A percentile compares a stretch with the other conserved stretches of the same genome.
phyloP scores from a whole-genome alignment of 2,329 filamentous ascomycete genomes.

The Berkeleyomyces basicola region DNA sequence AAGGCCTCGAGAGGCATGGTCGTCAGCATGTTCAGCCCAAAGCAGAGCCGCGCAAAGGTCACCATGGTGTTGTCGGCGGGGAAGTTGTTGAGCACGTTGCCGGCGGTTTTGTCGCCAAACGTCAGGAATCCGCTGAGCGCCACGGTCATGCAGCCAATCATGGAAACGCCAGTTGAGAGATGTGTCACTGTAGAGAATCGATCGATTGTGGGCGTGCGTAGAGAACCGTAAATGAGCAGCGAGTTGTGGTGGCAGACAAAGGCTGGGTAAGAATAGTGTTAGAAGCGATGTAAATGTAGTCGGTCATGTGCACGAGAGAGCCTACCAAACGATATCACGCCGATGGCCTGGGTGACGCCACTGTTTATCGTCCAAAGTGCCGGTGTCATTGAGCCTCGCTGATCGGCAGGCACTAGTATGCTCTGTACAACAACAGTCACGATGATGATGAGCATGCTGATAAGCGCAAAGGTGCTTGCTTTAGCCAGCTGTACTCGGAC shows the following conservation, averaged over 20 bases:
- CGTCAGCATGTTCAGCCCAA: constrained; percentile 97
- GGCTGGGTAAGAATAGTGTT: constrained; percentile 22
- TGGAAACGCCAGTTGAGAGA: constrained; percentile 77
- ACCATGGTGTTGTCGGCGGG: constrained; percentile 80
- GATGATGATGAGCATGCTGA: constrained; percentile 87
- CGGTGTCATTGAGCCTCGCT: constrained; percentile 53
- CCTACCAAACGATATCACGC: constrained; percentile 91
- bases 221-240: constrained; percentile 88
- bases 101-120: constrained; percentile 79
- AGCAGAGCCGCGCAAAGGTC: constrained; percentile 85
- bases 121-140: constrained; percentile 79
- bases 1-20: constrained; percentile 93
- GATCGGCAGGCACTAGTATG: constrained; percentile 51
- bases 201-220: constrained; percentile 87
- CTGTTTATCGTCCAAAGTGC: constrained; percentile 62
- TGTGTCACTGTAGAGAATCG: constrained; percentile 88
- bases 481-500: constrained; percentile 56
- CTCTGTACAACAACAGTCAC: constrained; percentile 77
- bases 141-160: constrained; percentile 81
- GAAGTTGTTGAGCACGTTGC: constrained; percentile 98
- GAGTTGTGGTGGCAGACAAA: constrained; percentile 83
- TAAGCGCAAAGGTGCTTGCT: constrained; percentile 79
- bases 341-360: constrained; percentile 88
- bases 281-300: not conserved
- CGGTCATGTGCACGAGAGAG: constrained; percentile 7